Base-by-base conservation (phyloP, 2,329 filamentous ascomycete genomes). In the Diplocarpon rosae region DNA sequence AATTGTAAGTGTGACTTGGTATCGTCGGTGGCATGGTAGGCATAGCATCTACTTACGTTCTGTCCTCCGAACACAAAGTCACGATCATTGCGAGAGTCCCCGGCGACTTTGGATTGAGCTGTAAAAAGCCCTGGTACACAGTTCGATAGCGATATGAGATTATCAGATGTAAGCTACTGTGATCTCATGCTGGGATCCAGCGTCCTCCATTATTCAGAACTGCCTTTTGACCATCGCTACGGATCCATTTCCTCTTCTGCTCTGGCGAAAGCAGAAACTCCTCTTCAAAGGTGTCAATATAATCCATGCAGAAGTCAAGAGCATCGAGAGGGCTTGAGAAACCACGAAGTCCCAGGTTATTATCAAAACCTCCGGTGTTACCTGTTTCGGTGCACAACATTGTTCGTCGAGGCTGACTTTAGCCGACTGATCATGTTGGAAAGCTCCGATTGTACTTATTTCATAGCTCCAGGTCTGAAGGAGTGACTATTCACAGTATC, bases 1-100 rank as follows among this genome's bases (percentile, higher is more conserved):
- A 10, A 5, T 52, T 54, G 53, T 14, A 9, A 20, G 41, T 49
- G 33, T 37, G 40, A 31, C 46, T 56, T 24, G 47, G 43, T 1
- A 53, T 57, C 5, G 42, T 57, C 20, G 56, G 56, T 2, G 56
- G 56, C 0, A 56, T 58, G 31, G 56, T 53, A 1, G 56, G 54
- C 10, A 45, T 58, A 2, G 54, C 56, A n/a, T 45, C 45, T 15
- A 53, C 56, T 2, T 49, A 52, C 45, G 38, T 55, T 6, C 51
- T 58, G 11, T 51, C 53, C 3, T 14, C 41, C 2, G 47, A 48
- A n/a, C 49, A 54, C 45, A 42, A 53, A 30, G 37, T 57, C 6
- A 56, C 51, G 17, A 54, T 58, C 29, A 39, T 58, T 10, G 56
- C 54, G 7, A 46, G 54, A 36, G 43, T 53, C 2, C 53, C 56